Percentiles rank a stretch among this genome's conserved stretches.
These are phyloP conservation scores for Arachis hypogaea DNA, from an alignment of 306 rosid species.

Conservation along the genomic window DNA sequence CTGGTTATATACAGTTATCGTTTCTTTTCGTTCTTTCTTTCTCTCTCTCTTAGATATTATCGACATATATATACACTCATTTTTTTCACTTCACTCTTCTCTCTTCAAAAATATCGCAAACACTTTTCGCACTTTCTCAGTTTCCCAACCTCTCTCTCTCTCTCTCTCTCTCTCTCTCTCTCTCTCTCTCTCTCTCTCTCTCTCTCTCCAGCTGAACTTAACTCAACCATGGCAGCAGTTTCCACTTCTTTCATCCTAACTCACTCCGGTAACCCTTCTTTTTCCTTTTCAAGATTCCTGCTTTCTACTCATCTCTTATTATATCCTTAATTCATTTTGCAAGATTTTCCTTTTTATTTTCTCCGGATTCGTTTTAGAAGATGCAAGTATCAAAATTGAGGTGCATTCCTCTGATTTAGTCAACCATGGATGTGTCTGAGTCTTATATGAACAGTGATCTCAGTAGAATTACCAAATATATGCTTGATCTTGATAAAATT, in stretches of 20 bases:
- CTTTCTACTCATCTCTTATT: neutral
- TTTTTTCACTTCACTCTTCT: too few relatives aligned
- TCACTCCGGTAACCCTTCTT: conserved; percentile 45
- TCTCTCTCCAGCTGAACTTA: too few relatives aligned
- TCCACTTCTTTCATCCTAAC: conserved; percentile 60
- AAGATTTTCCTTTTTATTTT: neutral
- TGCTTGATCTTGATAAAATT: neutral
- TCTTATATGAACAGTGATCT: neutral
- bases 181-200: neutral
- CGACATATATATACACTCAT: neutral
- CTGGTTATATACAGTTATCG: neutral
- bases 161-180: neutral
- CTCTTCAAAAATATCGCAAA: neutral
- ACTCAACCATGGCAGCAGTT: conserved; percentile 57
- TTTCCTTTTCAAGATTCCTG: neutral
- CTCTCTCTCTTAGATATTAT: conserved; percentile 33
- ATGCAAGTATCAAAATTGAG: neutral
- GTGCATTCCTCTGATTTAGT: conserved; percentile 21
- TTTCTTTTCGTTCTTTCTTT: neutral
- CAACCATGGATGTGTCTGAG: neutral
- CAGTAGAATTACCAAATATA: neutral
- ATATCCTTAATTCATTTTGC: neutral
- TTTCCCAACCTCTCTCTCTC: neutral
- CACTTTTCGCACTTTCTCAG: neutral
- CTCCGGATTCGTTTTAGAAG: neutral